These are phyloP conservation scores for Phytophthora pistaciae DNA, from an alignment of 352 stramenopile genomes.

Conservation along the genomic window DNA sequence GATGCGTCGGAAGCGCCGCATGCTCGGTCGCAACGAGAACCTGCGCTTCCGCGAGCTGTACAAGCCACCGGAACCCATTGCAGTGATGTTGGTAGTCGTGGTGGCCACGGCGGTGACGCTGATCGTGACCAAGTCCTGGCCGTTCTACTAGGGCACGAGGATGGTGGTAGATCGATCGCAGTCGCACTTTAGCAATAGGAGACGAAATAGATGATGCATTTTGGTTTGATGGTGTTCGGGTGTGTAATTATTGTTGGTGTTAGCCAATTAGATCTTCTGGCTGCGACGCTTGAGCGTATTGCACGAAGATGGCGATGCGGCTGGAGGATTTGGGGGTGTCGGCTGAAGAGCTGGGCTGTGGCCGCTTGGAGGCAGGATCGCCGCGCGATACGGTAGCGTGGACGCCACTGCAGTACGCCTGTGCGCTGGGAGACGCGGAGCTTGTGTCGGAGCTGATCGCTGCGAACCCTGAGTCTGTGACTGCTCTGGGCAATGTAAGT, in stretches of 20 bases:
- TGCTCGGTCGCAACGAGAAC: slow-evolving; percentile 78
- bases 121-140: slow-evolving; percentile 81
- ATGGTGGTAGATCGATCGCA: background rate
- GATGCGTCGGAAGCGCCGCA: slow-evolving; percentile 68
- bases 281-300: slow-evolving; percentile 27
- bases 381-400: slow-evolving; percentile 64
- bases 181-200: background rate
- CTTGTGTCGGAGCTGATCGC: slow-evolving; percentile 49
- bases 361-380: slow-evolving; percentile 63
- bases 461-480: slow-evolving; percentile 26
- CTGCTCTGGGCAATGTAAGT: slow-evolving; percentile 30
- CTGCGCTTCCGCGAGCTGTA: slow-evolving; percentile 83
- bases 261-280: background rate
- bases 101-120: slow-evolving; percentile 74
- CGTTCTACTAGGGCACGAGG: slow-evolving; percentile 59
- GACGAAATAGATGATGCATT: slow-evolving; percentile 7
- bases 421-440: slow-evolving; percentile 66
- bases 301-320: slow-evolving; percentile 10
- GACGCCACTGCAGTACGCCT: slow-evolving; percentile 84
- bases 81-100: slow-evolving; percentile 58
- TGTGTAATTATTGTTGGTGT: background rate
- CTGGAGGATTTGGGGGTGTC: slow-evolving; percentile 54
- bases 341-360: slow-evolving; percentile 24
- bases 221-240: background rate
- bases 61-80: slow-evolving; percentile 69